Conservation (phyloP, 768 basidiomycete species). For the Suillus subaureus region DNA sequence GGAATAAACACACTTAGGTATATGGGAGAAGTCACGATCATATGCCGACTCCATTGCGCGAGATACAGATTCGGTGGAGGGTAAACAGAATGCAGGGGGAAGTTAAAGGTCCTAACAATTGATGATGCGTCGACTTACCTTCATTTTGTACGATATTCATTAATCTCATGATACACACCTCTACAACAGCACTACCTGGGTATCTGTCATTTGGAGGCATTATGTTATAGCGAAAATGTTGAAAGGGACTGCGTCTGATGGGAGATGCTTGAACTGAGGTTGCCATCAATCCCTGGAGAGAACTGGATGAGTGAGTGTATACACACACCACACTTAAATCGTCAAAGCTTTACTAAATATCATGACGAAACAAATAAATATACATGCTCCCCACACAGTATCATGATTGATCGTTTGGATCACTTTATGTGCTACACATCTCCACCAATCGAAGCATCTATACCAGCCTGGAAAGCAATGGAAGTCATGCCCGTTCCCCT, state of each 20-base stretch:
- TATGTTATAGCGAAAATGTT: constrained; percentile 3
- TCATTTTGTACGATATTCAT: not conserved
- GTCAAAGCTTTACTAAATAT: no score
- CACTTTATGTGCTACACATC: no score
- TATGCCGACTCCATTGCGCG: constrained; percentile 86
- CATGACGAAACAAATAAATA: no score
- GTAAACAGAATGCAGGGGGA: constrained; percentile 85
- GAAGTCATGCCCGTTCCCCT: no score
- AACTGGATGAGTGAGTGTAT: no score
- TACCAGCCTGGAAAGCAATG: no score
- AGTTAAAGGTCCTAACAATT: constrained; percentile 69
- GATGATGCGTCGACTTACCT: constrained; percentile 10
- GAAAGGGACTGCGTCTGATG: not conserved
- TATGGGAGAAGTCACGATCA: constrained; percentile 91
- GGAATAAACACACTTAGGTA: constrained; percentile 54
- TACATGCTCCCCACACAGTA: no score
- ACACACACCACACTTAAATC: no score
- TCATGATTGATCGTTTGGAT: no score
- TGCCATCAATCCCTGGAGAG: no score
- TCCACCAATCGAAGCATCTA: no score
- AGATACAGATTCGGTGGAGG: constrained; percentile 67
- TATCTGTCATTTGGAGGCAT: constrained; percentile 54
- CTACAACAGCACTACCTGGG: constrained; percentile 88
- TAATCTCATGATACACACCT: constrained; percentile 46
- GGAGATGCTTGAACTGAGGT: no score